phyloP scores from a whole-genome alignment of 495 filamentous ascomycete species.

The Hypoxylon trugodes region DNA sequence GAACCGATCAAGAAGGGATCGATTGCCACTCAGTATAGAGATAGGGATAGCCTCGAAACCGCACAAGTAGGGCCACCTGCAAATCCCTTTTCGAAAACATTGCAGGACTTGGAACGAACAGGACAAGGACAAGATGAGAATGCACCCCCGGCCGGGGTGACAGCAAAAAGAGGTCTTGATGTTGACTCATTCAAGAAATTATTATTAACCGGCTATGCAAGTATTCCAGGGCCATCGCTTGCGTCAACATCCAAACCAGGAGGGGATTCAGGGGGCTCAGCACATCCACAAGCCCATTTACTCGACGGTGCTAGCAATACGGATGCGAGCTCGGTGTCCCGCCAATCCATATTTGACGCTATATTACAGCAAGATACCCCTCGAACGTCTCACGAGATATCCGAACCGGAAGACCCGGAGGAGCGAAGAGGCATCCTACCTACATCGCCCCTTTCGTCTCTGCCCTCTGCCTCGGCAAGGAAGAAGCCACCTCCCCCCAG shows the following conservation, averaged over 20 bases:
- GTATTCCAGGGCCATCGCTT: slow-evolving; percentile 29
- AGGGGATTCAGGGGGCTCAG: neutral
- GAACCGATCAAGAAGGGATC: slow-evolving; percentile 40
- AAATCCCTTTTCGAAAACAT: slow-evolving; percentile 61
- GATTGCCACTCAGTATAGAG: slow-evolving; percentile 9
- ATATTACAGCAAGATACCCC: slow-evolving; percentile 54
- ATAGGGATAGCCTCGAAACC: neutral
- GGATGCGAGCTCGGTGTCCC: slow-evolving; percentile 58
- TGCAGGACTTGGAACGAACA: slow-evolving; percentile 54
- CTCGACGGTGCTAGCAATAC: slow-evolving; percentile 56
- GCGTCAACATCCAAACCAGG: slow-evolving; percentile 11
- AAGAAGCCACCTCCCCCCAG: slow-evolving; percentile 65
- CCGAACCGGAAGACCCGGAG: slow-evolving; percentile 51
- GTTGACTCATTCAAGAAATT: slow-evolving; percentile 70
- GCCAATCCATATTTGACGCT: slow-evolving; percentile 55
- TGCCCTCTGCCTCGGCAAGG: slow-evolving; percentile 36
- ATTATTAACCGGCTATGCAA: slow-evolving; percentile 65
- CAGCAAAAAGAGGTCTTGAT: slow-evolving; percentile 58
- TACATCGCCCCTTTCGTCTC: slow-evolving; percentile 29
- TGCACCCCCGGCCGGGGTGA: slow-evolving; percentile 23
- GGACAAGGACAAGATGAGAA: slow-evolving; percentile 23
- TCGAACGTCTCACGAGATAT: slow-evolving; percentile 56
- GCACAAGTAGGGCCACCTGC: slow-evolving; percentile 43
- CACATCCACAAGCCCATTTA: slow-evolving; percentile 16
- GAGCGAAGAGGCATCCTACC: slow-evolving; percentile 50